Evolutionary conservation across 2,329 filamentous ascomycete species (phyloP), one percentile per base, ranked within the genome.

Genomic region (Colletotrichum lini): DNA sequence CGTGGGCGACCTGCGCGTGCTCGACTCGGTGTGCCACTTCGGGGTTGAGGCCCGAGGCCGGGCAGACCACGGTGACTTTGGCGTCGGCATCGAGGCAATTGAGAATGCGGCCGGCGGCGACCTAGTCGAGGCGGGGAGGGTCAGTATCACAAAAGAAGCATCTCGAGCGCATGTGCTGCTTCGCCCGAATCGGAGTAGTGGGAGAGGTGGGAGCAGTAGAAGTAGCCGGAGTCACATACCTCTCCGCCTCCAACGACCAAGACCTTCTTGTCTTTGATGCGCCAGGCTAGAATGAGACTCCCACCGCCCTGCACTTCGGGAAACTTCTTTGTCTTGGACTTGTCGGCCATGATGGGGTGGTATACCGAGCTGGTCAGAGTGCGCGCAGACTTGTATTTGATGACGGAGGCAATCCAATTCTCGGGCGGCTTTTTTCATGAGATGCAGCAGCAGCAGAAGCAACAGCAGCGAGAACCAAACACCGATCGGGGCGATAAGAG

Each of bases 1-100:
- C 79, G 82, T 98, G 93, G 45, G 89, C 88, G 71, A 98, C 91
- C 79, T 97, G 93, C 54, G 90, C 87, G 75, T 93, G 86, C 65
- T 90, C 86, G 65, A 98, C 87, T 72, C 96, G 94, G 82, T 93
- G 91, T 63, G 92, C 91, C 52, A 98, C 96, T 84, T 99, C 96
- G 15, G 93, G 89, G 81, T 97, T 97, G 65, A 98, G 89, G 63
- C 96, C 94, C 5, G 91, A 86, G 61, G 89, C 83, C 1, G 96
- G 96, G 73, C 92, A 94, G 38, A 98, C 90, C 73, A 98, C 91
- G 23, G 92, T 96, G 67, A 99, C 94, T 80, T 90, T 89, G 78
- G 96, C 96, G 78, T 98, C 96, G 82, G 96, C 96, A 80, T 98
- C 97, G 83, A 98, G 94, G 72, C 96, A 92, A 83, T 97, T 94